A percentile compares a stretch with the other conserved stretches of the same genome.
Evolutionary conservation across 2,329 filamentous ascomycete species (phyloP).

Genomic region (Alternaria gansuensis): DNA sequence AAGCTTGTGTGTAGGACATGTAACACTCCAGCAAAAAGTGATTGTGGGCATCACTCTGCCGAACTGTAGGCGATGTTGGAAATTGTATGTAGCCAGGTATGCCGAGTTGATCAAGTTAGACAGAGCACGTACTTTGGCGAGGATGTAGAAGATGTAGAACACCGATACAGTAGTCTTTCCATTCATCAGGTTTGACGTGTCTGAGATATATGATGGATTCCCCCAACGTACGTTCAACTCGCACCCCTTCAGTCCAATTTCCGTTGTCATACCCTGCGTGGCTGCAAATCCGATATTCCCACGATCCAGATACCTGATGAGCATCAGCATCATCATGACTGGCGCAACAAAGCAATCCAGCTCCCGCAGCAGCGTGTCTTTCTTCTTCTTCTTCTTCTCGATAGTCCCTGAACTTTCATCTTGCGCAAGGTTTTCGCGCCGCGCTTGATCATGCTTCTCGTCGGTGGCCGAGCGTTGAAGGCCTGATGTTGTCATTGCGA

Average conservation of each 20-base stretch:
- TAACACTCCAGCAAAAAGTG: constrained; percentile 65
- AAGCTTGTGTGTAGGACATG: constrained; percentile 36
- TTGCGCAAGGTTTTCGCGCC: constrained; percentile 33
- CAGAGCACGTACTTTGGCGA: constrained; percentile 38
- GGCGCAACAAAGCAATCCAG: constrained; percentile 48
- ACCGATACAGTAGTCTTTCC: constrained; percentile 45
- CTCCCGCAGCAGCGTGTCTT: constrained; percentile 43
- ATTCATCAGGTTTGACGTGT: not conserved
- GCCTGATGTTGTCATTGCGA: not conserved
- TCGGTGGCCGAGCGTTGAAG: constrained; percentile 7
- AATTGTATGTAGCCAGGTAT: constrained; percentile 26
- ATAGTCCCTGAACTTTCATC: constrained; percentile 29
- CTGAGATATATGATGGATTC: too few relatives aligned
- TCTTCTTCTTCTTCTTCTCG: constrained; percentile 36
- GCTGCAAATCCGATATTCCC: constrained; percentile 51
- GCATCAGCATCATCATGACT: constrained; percentile 50
- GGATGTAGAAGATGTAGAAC: constrained; percentile 50
- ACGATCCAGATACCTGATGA: constrained; percentile 49
- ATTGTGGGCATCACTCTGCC: constrained; percentile 52
- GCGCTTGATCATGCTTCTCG: constrained; percentile 29
- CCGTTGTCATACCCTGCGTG: constrained; percentile 46
- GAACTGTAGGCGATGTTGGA: constrained; percentile 47
- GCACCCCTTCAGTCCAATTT: constrained; percentile 38
- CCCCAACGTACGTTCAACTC: constrained; percentile 37
- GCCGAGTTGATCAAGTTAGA: not conserved